Evolutionary conservation across 345 rosid species (phyloP), one percentile per base, ranked within the genome.

Genomic region (Citrus glauca): DNA sequence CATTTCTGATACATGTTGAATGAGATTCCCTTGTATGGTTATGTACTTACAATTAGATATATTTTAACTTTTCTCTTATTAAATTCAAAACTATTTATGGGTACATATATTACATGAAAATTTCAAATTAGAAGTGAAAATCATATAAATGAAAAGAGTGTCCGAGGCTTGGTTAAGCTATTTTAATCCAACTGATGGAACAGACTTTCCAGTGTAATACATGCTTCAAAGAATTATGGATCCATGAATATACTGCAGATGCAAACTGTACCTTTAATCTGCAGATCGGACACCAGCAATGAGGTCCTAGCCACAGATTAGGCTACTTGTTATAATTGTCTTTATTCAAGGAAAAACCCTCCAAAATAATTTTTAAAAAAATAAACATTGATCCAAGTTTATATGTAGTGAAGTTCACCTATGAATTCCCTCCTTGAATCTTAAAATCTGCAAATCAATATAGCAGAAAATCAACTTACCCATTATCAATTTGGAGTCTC

Each of bases 401-500:
- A 68, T 66, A 75, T 42, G 32, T n/a, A 61, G 32, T 62, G 70
- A 78, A 66, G 66, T 61, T 11, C 17, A 78, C 16, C 69, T 71
- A 19, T 45, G 42, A 53, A 45, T 74, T 22, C 25, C 33, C 17
- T 35, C 9, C 55, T 14, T 9, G 28, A 77, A 42, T 59, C 50
- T 11, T 25, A 9, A 62, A 25, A 62, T 57, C 30, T 35, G 35
- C 72, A 56, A 59, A 14, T 16, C 10, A 27, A 45, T 28, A 63
- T 73, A 69, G 61, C 10, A 32, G 71, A 66, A 63, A 22, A 73
- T 76, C 66, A 78, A 53, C 92, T 81, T 92, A 95, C 99, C 95
- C 92, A 82, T 95, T 95, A 85, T 95, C 97, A 59, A 95, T 89
- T 84, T 92, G 95, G 68, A 91, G 94, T 84, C 99, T 91, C 53